These are phyloP conservation scores for Crithidia bombi DNA, from an alignment of 208 protist genomes.

Conservation along the genomic window DNA sequence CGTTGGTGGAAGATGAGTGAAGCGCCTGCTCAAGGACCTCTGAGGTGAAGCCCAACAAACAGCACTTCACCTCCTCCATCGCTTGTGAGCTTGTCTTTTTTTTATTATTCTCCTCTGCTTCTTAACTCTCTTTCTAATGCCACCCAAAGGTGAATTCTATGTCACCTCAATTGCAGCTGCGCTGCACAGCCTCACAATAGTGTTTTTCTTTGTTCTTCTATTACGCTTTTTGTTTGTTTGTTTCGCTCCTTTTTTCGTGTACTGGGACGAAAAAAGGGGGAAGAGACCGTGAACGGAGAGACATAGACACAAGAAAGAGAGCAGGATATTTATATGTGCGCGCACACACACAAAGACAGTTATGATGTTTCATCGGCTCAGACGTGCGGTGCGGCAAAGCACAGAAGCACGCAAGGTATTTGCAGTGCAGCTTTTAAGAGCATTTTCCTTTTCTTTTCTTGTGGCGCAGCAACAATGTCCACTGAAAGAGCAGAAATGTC, in stretches of 20 bases:
- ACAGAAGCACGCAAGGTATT: too few relatives aligned
- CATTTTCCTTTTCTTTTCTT: too few relatives aligned
- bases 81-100: neutral
- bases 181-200: too few relatives aligned
- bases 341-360: too few relatives aligned
- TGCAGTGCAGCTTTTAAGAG: too few relatives aligned
- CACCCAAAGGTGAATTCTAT: too few relatives aligned
- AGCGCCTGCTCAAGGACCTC: constrained; percentile 35
- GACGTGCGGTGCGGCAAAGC: too few relatives aligned
- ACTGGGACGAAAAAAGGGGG: neutral
- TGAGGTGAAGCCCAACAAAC: constrained; percentile 76
- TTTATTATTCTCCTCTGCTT: neutral
- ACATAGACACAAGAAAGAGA: neutral
- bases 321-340: too few relatives aligned
- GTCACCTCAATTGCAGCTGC: too few relatives aligned
- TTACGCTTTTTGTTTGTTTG: neutral
- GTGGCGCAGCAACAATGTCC: too few relatives aligned
- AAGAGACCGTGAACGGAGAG: neutral
- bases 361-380: too few relatives aligned
- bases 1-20: neutral
- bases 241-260: neutral
- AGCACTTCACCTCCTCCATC: constrained; percentile 88
- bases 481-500: too few relatives aligned
- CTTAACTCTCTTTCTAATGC: neutral
- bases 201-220: constrained; percentile 10